phyloP scores from a whole-genome alignment of 441 rosid genomes.

The Euphorbia corollata region DNA sequence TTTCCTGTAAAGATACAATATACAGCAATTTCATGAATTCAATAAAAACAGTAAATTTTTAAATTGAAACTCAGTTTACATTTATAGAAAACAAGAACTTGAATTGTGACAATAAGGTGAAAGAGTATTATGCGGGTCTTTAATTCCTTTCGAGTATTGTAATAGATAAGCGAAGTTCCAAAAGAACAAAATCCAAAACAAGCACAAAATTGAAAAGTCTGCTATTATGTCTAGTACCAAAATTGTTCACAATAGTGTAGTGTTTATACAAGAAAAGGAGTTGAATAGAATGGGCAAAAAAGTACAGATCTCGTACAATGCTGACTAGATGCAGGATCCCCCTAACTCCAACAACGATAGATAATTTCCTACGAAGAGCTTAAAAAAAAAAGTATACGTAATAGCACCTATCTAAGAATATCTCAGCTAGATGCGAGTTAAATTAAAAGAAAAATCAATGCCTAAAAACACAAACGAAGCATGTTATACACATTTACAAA shows the following conservation, averaged over 20 bases:
- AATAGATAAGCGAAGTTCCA: too few species aligned
- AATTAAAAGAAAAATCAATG: slow-evolving; percentile 14
- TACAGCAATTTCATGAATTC: too few species aligned
- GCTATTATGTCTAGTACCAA: slow-evolving; percentile 27
- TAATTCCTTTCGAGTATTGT: too few species aligned
- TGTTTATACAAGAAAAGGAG: slow-evolving; percentile 41
- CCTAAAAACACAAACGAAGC: slow-evolving; percentile 21
- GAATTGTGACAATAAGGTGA: too few species aligned
- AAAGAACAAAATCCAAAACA: too few species aligned
- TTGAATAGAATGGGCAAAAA: slow-evolving; percentile 19
- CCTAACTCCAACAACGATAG: slow-evolving; percentile 5
- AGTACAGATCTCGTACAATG: slow-evolving; percentile 33
- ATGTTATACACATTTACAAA: slow-evolving; percentile 56
- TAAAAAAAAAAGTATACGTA: slow-evolving; percentile 9
- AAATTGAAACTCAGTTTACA: too few species aligned
- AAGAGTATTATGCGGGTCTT: too few species aligned
- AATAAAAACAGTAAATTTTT: too few species aligned
- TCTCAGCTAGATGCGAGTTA: slow-evolving; percentile 26
- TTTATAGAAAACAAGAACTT: too few species aligned
- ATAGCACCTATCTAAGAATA: slow-evolving; percentile 21
- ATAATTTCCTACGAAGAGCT: slow-evolving; percentile 4
- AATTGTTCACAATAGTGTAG: slow-evolving; percentile 37
- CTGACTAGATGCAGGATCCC: slow-evolving; percentile 20
- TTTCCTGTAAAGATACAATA: too few species aligned
- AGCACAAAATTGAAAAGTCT: slow-evolving; percentile 9